Percentiles rank a stretch among this genome's conserved stretches.
Conservation (phyloP, 169 alveolate species). For the Cryptosporidium parvum region DNA sequence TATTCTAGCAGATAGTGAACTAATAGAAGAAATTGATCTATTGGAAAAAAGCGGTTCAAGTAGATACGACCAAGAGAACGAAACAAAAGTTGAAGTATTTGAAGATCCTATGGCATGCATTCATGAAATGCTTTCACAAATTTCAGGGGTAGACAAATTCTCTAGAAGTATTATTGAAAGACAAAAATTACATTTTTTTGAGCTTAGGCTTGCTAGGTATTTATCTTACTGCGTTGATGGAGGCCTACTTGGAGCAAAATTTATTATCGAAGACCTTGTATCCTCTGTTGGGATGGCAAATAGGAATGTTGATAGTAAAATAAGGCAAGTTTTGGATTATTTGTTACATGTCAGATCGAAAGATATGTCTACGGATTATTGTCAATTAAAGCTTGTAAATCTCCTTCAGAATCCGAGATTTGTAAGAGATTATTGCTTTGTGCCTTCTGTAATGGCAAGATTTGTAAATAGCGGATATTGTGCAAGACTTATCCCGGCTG, state of each 20-base stretch:
- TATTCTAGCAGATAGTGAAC: slow-evolving; percentile 35
- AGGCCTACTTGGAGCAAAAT: slow-evolving; percentile 67
- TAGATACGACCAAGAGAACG: slow-evolving; percentile 38
- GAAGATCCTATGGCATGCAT: slow-evolving; percentile 73
- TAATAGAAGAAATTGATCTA: slow-evolving; percentile 53
- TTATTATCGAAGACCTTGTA: slow-evolving; percentile 53
- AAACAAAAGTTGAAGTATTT: slow-evolving; percentile 27
- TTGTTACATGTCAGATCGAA: slow-evolving; percentile 62
- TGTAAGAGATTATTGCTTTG: slow-evolving; percentile 48
- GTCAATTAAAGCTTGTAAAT: slow-evolving; percentile 35
- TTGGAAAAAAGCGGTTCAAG: slow-evolving; percentile 58
- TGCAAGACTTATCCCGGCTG: slow-evolving; percentile 71
- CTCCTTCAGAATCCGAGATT: slow-evolving; percentile 50
- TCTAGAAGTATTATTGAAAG: slow-evolving; percentile 32
- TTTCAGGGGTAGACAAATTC: slow-evolving; percentile 53
- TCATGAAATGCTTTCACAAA: slow-evolving; percentile 63
- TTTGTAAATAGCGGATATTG: slow-evolving; percentile 72
- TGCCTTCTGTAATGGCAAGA: slow-evolving; percentile 73
- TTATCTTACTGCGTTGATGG: slow-evolving; percentile 70
- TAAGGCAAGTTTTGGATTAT: slow-evolving; percentile 65
- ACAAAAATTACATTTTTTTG: slow-evolving; percentile 52
- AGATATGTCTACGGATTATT: slow-evolving; percentile 42
- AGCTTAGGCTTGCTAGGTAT: slow-evolving; percentile 64
- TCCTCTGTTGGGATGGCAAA: slow-evolving; percentile 52
- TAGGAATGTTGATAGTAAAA: slow-evolving; percentile 32